Conservation (phyloP, 306 rosid genomes). For the Quercus parvula region DNA sequence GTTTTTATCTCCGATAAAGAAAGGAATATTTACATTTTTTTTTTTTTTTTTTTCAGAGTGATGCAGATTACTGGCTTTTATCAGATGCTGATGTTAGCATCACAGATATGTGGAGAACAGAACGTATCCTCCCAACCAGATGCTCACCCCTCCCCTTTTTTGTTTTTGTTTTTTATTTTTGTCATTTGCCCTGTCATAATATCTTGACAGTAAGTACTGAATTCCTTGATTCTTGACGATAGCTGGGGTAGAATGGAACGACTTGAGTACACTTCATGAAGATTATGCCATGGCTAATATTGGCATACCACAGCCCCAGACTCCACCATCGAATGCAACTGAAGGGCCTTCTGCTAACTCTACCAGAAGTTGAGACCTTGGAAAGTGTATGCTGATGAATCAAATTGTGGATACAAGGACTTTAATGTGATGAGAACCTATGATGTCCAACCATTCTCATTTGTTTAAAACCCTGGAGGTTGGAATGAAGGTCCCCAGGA, state of each 20-base stretch:
- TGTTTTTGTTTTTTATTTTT: neutral
- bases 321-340: constrained; percentile 38
- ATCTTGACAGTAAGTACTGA: neutral
- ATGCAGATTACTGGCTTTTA: constrained; percentile 96
- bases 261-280: constrained; percentile 47
- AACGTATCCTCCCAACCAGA: constrained; percentile 51
- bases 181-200: neutral
- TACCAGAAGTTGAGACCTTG: constrained; percentile 39
- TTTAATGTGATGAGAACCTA: constrained; percentile 33
- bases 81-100: constrained; percentile 83
- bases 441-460: constrained; percentile 38
- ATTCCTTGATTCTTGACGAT: constrained; percentile 43
- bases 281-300: constrained; percentile 43
- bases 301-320: constrained; percentile 41
- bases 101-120: constrained; percentile 95
- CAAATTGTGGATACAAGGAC: constrained; percentile 19
- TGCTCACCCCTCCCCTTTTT: constrained; percentile 2
- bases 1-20: neutral
- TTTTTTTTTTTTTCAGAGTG: constrained; percentile 47
- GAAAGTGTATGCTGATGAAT: constrained; percentile 13
- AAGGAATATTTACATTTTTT: neutral
- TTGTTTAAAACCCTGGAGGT: constrained; percentile 22
- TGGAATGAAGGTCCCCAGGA: constrained; percentile 54
- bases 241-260: constrained; percentile 82
- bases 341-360: constrained; percentile 53